Conservation (phyloP, 768 basidiomycete genomes). For the Paxillus ammoniavirescens region DNA sequence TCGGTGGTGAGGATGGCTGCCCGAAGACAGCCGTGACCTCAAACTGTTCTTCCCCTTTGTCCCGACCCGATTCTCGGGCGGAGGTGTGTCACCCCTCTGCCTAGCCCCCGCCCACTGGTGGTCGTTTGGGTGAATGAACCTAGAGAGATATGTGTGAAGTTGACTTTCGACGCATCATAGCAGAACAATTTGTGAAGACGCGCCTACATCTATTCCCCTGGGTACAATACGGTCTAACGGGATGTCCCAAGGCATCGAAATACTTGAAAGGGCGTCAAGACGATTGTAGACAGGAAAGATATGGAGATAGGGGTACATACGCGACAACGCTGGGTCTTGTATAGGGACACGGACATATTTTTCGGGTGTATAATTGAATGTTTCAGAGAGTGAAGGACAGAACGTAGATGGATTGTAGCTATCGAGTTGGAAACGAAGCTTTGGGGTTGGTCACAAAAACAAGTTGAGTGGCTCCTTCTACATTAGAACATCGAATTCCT, state of each 20-base stretch:
- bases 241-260: constrained; percentile 44
- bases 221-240: constrained; percentile 42
- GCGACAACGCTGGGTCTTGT: constrained; percentile 48
- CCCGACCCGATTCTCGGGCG: constrained; percentile 21
- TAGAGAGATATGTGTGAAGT: constrained; percentile 13
- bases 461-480: too few species aligned
- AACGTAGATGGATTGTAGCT: too few species aligned
- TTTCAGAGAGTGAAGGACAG: constrained; percentile 17
- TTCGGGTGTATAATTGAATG: neutral
- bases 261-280: constrained; percentile 37
- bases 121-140: constrained; percentile 54
- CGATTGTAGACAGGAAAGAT: constrained; percentile 1
- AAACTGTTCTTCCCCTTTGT: constrained; percentile 19
- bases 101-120: constrained; percentile 36
- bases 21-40: constrained; percentile 12
- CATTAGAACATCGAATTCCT: too few species aligned
- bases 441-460: too few species aligned
- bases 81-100: constrained; percentile 15
- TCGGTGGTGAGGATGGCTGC: constrained; percentile 16
- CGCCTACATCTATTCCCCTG: constrained; percentile 53
- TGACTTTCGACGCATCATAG: constrained; percentile 3
- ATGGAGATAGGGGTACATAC: constrained; percentile 32
- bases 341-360: constrained; percentile 36
- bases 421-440: too few species aligned
- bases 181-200: constrained; percentile 17